Conservation (phyloP, 305 asterid species). For the Fraxinus dipetala region DNA sequence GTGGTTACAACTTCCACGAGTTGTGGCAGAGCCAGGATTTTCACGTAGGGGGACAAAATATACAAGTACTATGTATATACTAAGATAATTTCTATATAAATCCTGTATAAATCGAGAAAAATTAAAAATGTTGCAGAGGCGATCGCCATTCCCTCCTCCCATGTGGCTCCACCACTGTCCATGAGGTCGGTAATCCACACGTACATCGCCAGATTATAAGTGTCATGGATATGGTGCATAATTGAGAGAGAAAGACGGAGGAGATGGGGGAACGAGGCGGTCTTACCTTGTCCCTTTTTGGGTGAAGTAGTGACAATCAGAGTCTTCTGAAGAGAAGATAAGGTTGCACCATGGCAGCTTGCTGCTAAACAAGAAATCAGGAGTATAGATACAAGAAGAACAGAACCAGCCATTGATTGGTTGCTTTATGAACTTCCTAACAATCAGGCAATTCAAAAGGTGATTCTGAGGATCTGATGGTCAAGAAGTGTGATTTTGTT, state of each 20-base stretch:
- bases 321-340: slow-evolving; percentile 43
- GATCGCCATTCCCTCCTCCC: neutral
- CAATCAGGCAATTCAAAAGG: neutral
- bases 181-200: neutral
- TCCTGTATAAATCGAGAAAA: no score
- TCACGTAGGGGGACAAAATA: no score
- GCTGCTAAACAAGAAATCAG: slow-evolving; percentile 22
- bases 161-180: neutral
- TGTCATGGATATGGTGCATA: neutral
- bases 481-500: neutral
- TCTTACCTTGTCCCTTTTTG: slow-evolving; percentile 44
- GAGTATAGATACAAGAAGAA: neutral
- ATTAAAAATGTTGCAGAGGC: neutral
- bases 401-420: neutral
- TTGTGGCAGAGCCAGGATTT: no score
- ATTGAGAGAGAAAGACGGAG: neutral
- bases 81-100: no score
- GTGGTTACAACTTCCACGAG: neutral
- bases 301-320: slow-evolving; percentile 41
- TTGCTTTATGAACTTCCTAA: neutral
- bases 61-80: neutral
- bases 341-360: slow-evolving; percentile 22
- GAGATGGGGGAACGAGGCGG: neutral
- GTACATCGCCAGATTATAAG: neutral
- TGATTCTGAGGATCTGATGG: neutral